Base-by-base conservation (phyloP, 305 asterid genomes). In the Fraxinus platypoda region DNA sequence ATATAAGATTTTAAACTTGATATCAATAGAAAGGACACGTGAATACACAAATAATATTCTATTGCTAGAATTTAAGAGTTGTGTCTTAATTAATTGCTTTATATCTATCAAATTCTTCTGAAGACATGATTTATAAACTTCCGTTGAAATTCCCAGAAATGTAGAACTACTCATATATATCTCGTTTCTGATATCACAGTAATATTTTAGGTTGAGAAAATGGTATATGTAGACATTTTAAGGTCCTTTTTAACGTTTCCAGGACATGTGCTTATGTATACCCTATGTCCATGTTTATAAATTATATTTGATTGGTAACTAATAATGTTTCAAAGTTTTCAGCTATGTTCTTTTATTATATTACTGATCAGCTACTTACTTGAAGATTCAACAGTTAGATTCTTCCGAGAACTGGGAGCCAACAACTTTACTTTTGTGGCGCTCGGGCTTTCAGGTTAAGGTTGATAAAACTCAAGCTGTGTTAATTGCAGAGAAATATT, bases 371-470 rank as follows among this genome's bases (percentile, higher is more conserved):
- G 23, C 66, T 38, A 49, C 54, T 79, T 82, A 21, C 73, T 77
- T 75, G 75, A 80, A 76, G 74, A 66, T 83, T 84, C 74, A 82
- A 84, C 97, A 94, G 97, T 83, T 92, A 38, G 95, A 90, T 82
- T 83, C 97, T 76, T 86, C 97, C 76, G 98, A 95, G 89, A 90
- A 89, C 74, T 96, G 98, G 98, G 98, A 92, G 88, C 91, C 86
- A 7, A 87, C 94, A 57, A 94, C 91, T 41, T 75, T 95, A 59
- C 78, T 83, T 85, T 85, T 95, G 88, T 86, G 90, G 80, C 88
- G 91, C 74, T 88, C 97, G 26, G 91, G 94, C 80, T 94, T 90
- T 90, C 95, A 90, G 88, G 93, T 94, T 81, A 91, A 88, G 86
- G 93, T 91, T 82, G 92, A 91, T 78, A 88, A 86, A 70, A 90